Evolutionary conservation across 2,329 filamentous ascomycete genomes (phyloP).

Genomic region (Sclerotinia sclerotiorum): DNA sequence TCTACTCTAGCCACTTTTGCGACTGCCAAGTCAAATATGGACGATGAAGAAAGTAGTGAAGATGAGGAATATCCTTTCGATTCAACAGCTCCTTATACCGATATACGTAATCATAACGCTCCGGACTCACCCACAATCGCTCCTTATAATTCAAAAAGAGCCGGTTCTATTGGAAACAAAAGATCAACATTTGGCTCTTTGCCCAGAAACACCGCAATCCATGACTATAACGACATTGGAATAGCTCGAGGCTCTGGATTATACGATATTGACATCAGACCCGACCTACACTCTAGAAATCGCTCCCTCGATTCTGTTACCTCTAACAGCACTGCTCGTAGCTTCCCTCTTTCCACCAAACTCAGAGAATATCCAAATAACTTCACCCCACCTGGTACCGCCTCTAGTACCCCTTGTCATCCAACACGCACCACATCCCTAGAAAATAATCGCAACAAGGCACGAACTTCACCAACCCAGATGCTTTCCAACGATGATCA

Average conservation of each 20-base stretch:
- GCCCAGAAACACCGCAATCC: constrained; percentile 22
- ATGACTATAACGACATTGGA: constrained; percentile 23
- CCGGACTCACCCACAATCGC: constrained; percentile 7
- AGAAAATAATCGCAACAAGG: constrained; percentile 27
- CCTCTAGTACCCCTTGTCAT: constrained; percentile 3
- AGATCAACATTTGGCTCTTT: constrained; percentile 37
- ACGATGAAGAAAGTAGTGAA: constrained; percentile 42
- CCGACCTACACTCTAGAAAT: constrained; percentile 52
- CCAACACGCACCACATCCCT: constrained; percentile 22
- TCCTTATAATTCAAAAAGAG: constrained; percentile 14
- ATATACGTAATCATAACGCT: neutral
- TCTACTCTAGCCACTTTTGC: constrained; percentile 63
- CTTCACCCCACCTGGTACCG: constrained; percentile 18
- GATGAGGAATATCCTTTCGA: constrained; percentile 40
- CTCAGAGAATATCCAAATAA: constrained; percentile 39
- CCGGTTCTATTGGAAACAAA: constrained; percentile 32
- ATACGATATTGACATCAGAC: constrained; percentile 44
- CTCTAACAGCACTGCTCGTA: constrained; percentile 55
- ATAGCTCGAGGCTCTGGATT: constrained; percentile 28
- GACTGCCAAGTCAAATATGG: constrained; percentile 57
- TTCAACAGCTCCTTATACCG: neutral
- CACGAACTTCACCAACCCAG: constrained; percentile 35
- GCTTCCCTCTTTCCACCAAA: constrained; percentile 61
- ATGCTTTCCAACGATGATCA: constrained; percentile 53
- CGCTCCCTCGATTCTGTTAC: constrained; percentile 41